Base-by-base conservation (phyloP, 177 flowering plant genomes). In the Telopea speciosissima region DNA sequence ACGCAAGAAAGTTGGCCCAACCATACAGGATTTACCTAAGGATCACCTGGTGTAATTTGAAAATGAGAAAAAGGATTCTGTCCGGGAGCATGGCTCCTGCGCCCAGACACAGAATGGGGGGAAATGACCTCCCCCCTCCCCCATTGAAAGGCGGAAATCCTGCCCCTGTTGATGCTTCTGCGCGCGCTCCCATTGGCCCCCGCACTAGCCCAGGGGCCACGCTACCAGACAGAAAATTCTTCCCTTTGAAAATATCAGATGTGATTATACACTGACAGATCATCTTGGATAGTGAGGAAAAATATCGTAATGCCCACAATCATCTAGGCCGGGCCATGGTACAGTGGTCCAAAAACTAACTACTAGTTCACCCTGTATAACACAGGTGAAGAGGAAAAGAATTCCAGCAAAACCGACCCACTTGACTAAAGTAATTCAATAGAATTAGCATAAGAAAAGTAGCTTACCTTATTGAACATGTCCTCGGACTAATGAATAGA, bases 401-500 rank as follows among this genome's bases (percentile, higher is more conserved):
- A 40, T 23, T 33, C 52, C 56, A 22, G 31, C 24, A 17, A 26
- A 0, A 19, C 19, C 13, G 3, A 54, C 42, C 36, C 44, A 52
- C 21, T 2, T 21, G 3, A 28, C 62, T n/a, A 19, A 68, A 54
- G 2, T 22, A 9, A 28, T 25, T n/a, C n/a, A 16, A 58, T 25
- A 17, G 26, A 28, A 42, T 26, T 62, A 62, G 3, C 31, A 40
- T 45, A 52, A 64, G 21, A 67, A 68, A 24, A 78, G 68, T 24
- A 54, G 63, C 82, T 79, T 68, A 95, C 99, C 97, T 95, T 66
- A 88, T 71, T 24, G 93, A 79, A 75, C 87, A 91, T 62, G 97
- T 85, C 81, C 86, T 84, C 14, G 93, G 89, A 82, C 85, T 90
- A 49, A 90, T 79, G 70, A 95, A 90, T 52, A 95, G 86, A 67